phyloP scores from a whole-genome alignment of 2,329 filamentous ascomycete genomes.

The Trichoderma sp. region DNA sequence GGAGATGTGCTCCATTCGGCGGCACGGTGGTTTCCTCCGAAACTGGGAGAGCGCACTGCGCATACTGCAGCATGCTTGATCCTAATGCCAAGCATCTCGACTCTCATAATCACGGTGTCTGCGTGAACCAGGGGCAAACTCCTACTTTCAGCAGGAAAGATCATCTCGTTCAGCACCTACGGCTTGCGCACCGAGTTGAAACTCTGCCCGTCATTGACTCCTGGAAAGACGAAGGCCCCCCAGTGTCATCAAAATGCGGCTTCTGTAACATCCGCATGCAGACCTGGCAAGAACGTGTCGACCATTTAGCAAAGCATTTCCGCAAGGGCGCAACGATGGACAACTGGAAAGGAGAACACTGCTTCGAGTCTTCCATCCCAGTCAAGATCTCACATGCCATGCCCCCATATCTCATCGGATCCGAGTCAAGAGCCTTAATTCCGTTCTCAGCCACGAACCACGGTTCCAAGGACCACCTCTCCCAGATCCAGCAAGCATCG shows the following conservation, averaged over 20 bases:
- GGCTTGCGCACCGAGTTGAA: background rate
- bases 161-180: background rate
- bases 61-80: background rate
- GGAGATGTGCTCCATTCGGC: background rate
- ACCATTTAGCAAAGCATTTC: background rate
- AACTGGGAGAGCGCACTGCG: background rate
- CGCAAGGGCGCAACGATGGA: background rate
- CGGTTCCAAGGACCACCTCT: background rate
- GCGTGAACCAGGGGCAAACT: background rate
- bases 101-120: background rate
- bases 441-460: background rate
- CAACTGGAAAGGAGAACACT: background rate
- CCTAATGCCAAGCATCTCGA: background rate
- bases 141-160: background rate
- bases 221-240: background rate
- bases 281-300: background rate
- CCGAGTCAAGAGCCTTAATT: background rate
- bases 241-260: background rate
- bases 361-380: background rate
- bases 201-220: background rate
- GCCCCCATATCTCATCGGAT: background rate
- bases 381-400: background rate
- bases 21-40: background rate
- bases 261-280: background rate
- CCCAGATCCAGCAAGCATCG: background rate